Base-by-base conservation (phyloP, 257 asterid genomes). In the Fraxinus anomala region DNA sequence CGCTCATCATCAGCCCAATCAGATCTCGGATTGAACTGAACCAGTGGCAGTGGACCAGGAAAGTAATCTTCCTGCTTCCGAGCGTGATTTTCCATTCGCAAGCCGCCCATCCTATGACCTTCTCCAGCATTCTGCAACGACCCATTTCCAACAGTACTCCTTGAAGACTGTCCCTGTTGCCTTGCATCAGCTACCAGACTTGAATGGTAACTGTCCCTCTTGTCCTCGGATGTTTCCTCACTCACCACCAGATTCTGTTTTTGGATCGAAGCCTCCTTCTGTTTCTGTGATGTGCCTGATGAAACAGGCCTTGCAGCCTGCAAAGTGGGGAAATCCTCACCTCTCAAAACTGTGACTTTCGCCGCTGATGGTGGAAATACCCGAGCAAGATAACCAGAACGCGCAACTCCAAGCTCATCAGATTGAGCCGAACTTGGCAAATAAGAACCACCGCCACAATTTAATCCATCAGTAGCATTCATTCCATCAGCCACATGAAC, bases 1-100 rank as follows among this genome's bases (percentile, higher is more conserved):
- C 99, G 97, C 86, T 96, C 99, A 78, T 96, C 99, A 82, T 96
- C 98, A 65, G 97, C 98, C 99, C 99, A 96, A 88, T 96, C 97
- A 69, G 94, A 89, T 83, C 97, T 91, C 36, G 97, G 96, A 84
- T 85, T 96, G 86, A 93, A 54, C 72, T 86, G 89, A 73, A 96
- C 94, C 73, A 93, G 72, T 33, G 98, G 97, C 82, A 96, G 73
- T 4, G 97, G 98, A 71, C 94, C 94, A 8, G 88, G 85, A 73
- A 89, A 88, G 79, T 68, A 85, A 6, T 88, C 92, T 28, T 88
- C 90, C 79, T 81, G 82, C 85, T 89, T 93, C 84, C 80, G 80
- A 73, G 61, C 28, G 26, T 78, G 88, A 82, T 80, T 83, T 39
- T 72, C 34, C 73, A 70, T 36, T 59, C 78, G 83, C 21, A 85